Conservation (phyloP, 306 rosid species). For the Sicyos edulis region DNA sequence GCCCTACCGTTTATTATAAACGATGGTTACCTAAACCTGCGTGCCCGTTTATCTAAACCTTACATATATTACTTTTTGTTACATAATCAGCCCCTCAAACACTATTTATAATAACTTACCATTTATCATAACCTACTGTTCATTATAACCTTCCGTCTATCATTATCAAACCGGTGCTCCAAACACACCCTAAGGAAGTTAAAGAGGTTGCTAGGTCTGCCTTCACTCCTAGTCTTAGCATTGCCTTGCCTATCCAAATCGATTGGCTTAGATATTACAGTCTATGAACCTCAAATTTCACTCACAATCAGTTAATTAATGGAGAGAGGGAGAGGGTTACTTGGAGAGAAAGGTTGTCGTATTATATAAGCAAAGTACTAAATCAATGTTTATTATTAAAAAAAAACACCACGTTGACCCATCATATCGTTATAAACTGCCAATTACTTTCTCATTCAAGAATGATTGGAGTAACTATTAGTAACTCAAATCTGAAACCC, state of each 20-base stretch:
- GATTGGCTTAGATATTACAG: constrained; percentile 10
- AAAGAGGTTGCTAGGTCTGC: neutral
- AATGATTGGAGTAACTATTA: neutral
- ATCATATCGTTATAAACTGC: neutral
- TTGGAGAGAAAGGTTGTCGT: neutral
- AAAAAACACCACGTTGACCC: neutral
- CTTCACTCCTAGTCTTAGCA: constrained; percentile 3
- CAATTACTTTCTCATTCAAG: neutral
- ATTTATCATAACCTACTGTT: too few relatives aligned
- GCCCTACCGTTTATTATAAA: too few relatives aligned
- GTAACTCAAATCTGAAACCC: neutral
- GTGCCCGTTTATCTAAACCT: too few relatives aligned
- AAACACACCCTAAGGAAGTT: neutral
- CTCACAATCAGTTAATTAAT: neutral
- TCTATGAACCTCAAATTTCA: constrained; percentile 22
- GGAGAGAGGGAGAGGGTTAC: neutral
- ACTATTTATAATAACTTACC: too few relatives aligned
- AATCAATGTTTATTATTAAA: neutral
- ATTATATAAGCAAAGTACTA: neutral
- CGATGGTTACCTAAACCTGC: too few relatives aligned
- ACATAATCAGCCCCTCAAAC: too few relatives aligned
- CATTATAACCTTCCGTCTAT: too few relatives aligned
- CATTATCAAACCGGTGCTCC: too few relatives aligned
- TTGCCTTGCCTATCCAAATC: constrained; percentile 8
- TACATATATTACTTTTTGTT: too few relatives aligned